Evolutionary conservation across 352 stramenopile genomes (phyloP).

Genomic region (Blastocystis sp.): DNA sequence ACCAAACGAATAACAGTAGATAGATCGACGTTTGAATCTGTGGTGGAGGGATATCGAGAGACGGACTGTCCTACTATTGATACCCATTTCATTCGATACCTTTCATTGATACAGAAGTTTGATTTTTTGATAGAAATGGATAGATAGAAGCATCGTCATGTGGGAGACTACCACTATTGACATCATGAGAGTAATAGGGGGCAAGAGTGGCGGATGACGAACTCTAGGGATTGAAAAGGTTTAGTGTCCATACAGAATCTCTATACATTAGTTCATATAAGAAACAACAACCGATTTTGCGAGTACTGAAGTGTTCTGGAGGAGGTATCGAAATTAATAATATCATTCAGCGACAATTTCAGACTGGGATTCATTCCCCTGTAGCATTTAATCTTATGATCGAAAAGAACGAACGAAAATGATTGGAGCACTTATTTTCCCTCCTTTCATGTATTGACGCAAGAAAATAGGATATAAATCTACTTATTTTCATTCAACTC

Average conservation of each 20-base stretch:
- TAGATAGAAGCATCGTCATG: not conserved
- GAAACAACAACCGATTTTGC: not conserved
- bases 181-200: not conserved
- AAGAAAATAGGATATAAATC: too few relatives aligned
- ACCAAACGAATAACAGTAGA: not conserved
- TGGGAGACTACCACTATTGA: not conserved
- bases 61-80: not conserved
- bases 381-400: not conserved
- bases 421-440: constrained; percentile 48
- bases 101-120: not conserved
- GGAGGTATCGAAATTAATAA: constrained; percentile 19
- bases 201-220: constrained; percentile 13
- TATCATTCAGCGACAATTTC: constrained; percentile 55
- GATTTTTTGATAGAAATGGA: not conserved
- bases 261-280: not conserved
- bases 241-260: constrained; percentile 22
- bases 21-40: not conserved
- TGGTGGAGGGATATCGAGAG: not conserved
- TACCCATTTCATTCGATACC: not conserved
- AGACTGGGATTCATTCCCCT: not conserved
- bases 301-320: not conserved
- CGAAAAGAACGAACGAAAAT: not conserved
- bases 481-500: too few relatives aligned
- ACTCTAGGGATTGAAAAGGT: not conserved
- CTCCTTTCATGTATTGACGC: not conserved